These are phyloP conservation scores for Suillus brevipes DNA, from an alignment of 768 basidiomycete species.

Conservation along the genomic window DNA sequence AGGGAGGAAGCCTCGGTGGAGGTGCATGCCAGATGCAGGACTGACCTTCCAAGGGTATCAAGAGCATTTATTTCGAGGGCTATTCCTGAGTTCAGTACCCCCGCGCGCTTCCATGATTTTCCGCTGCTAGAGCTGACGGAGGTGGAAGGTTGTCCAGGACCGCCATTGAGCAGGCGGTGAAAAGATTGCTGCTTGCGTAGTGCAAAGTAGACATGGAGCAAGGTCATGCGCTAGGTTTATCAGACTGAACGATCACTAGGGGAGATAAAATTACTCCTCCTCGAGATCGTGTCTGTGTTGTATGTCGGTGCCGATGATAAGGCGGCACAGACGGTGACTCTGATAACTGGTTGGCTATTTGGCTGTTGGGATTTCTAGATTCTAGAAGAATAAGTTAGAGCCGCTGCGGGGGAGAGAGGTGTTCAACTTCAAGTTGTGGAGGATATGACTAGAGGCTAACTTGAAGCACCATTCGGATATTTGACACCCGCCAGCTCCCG, in stretches of 20 bases:
- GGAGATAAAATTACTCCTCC: slow-evolving; percentile 29
- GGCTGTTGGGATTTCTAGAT: neutral
- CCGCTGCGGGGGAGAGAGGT: neutral
- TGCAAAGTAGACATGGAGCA: slow-evolving; percentile 76
- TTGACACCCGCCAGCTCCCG: neutral
- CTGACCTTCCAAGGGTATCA: slow-evolving; percentile 72
- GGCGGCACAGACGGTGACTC: neutral
- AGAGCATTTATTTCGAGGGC: slow-evolving; percentile 65
- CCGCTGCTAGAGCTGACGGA: slow-evolving; percentile 48
- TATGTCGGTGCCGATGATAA: neutral
- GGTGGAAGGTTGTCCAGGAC: slow-evolving; percentile 12
- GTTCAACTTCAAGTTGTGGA: too few relatives aligned
- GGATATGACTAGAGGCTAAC: too few relatives aligned
- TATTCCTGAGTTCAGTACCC: slow-evolving; percentile 33
- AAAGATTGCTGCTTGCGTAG: slow-evolving; percentile 75
- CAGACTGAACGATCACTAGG: slow-evolving; percentile 18
- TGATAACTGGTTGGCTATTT: neutral
- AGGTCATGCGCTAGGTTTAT: slow-evolving; percentile 51
- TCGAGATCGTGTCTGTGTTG: neutral
- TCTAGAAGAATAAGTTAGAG: neutral
- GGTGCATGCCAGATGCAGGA: slow-evolving; percentile 79
- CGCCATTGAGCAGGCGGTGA: slow-evolving; percentile 60
- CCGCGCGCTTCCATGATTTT: slow-evolving; percentile 57
- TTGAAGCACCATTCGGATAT: neutral
- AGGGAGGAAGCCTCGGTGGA: slow-evolving; percentile 59